These are phyloP conservation scores for Sanghuangporus sanghuang DNA, from an alignment of 1,284 basidiomycete genomes.

Conservation along the genomic window DNA sequence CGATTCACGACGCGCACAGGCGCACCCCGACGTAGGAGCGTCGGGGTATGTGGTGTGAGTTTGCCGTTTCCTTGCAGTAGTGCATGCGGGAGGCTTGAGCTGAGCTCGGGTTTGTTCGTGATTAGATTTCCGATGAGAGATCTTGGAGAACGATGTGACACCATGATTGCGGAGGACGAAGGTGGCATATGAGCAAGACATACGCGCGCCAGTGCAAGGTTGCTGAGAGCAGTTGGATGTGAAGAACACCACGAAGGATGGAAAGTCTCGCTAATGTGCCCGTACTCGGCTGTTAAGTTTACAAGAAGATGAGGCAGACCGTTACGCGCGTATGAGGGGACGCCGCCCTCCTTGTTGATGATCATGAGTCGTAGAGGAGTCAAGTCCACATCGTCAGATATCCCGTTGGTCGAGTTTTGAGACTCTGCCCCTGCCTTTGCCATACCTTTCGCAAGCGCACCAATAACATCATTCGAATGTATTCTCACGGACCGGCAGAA, in stretches of 20 bases:
- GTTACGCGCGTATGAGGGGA: slow-evolving; percentile 93
- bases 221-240: slow-evolving; percentile 84
- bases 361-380: slow-evolving; percentile 94
- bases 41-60: slow-evolving; percentile 88
- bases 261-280: slow-evolving; percentile 87
- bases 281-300: slow-evolving; percentile 87
- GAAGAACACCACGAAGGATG: slow-evolving; percentile 70
- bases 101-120: slow-evolving; percentile 97
- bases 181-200: slow-evolving; percentile 94
- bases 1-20: slow-evolving; percentile 81
- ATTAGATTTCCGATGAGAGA: slow-evolving; percentile 96
- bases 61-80: slow-evolving; percentile 81
- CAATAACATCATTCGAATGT: slow-evolving; percentile 87
- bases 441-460: slow-evolving; percentile 87
- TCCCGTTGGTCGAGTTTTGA: neutral
- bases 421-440: slow-evolving; percentile 44
- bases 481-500: slow-evolving; percentile 84
- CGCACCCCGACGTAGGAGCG: slow-evolving; percentile 84
- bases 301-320: slow-evolving; percentile 95
- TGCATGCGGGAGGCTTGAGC: slow-evolving; percentile 91
- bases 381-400: slow-evolving; percentile 55
- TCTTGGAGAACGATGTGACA: slow-evolving; percentile 94
- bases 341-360: slow-evolving; percentile 95
- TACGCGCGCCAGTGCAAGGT: slow-evolving; percentile 81
- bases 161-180: slow-evolving; percentile 91